A percentile compares a stretch with the other conserved stretches of the same genome.
Evolutionary conservation across 2,329 filamentous ascomycete genomes (phyloP).

Genomic region (Phaeosphaeriaceae sp.): DNA sequence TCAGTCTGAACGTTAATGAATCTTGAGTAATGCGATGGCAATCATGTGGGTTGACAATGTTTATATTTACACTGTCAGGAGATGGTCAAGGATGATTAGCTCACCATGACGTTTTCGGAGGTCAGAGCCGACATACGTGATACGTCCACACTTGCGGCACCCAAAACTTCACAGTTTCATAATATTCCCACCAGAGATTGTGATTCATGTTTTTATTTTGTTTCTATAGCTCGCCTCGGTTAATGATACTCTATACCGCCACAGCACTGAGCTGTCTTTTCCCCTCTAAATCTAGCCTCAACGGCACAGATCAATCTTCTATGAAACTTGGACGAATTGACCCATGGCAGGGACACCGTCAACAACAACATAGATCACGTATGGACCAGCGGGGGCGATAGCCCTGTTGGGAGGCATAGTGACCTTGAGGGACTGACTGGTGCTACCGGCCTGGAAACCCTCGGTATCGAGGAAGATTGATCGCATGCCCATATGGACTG

Average conservation of each 20-base stretch:
- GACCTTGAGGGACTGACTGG: conserved; percentile 57
- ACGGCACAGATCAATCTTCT: background rate
- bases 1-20: background rate
- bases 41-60: background rate
- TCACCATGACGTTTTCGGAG: background rate
- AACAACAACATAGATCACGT: conserved; percentile 66
- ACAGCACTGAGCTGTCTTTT: background rate
- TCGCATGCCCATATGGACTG: conserved; percentile 67
- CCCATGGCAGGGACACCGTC: conserved; percentile 62
- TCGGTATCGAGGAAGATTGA: conserved; percentile 61
- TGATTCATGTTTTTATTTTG: too few relatives aligned
- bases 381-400: conserved; percentile 65
- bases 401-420: conserved; percentile 63
- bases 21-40: too few relatives aligned
- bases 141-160: too few relatives aligned
- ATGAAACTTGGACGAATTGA: conserved; percentile 57
- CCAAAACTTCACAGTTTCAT: too few relatives aligned
- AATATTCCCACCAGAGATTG: too few relatives aligned
- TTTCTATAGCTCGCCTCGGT: background rate
- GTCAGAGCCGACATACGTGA: too few relatives aligned
- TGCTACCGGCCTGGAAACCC: conserved; percentile 54
- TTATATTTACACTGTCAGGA: background rate
- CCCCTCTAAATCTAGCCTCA: background rate
- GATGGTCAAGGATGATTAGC: background rate
- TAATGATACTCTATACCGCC: background rate